Percentiles rank a stretch among this genome's conserved stretches.
These are phyloP conservation scores for Ophiostoma triangulosporum DNA, from an alignment of 2,329 filamentous ascomycete genomes.

Conservation along the genomic window DNA sequence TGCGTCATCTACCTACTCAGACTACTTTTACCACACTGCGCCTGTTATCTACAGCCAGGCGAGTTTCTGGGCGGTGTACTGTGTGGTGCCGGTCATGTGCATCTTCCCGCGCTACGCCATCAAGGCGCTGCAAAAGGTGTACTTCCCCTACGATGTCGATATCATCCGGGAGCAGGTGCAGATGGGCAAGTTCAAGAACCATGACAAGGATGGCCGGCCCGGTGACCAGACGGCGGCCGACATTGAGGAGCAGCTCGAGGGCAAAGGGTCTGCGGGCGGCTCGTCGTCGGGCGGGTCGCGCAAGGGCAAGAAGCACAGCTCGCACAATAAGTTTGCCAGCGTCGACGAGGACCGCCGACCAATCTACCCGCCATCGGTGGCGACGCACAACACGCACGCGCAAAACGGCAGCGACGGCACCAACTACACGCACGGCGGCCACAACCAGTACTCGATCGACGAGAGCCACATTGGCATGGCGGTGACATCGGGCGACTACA, in stretches of 20 bases:
- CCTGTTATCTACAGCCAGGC: constrained; percentile 66
- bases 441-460: constrained; percentile 29
- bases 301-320: constrained; percentile 32
- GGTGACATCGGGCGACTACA: constrained; percentile 16
- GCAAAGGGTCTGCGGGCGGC: constrained; percentile 8
- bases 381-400: constrained; percentile 68
- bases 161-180: constrained; percentile 88
- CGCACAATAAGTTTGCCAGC: constrained; percentile 43
- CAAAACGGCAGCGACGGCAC: constrained; percentile 92
- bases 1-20: constrained; percentile 35
- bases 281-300: constrained; percentile 45
- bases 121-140: constrained; percentile 88
- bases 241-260: constrained; percentile 32
- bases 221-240: constrained; percentile 13
- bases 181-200: constrained; percentile 67
- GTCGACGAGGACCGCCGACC: constrained; percentile 80
- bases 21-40: constrained; percentile 60
- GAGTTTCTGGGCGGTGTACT: constrained; percentile 74
- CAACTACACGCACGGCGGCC: constrained; percentile 41
- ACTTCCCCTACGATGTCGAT: constrained; percentile 83
- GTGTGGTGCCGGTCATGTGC: constrained; percentile 68
- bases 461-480: constrained; percentile 50
- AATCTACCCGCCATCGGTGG: constrained; percentile 85
- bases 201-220: constrained; percentile 29
- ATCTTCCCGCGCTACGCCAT: constrained; percentile 75